phyloP scores from a whole-genome alignment of 345 rosid species.

The Turnera subulata region DNA sequence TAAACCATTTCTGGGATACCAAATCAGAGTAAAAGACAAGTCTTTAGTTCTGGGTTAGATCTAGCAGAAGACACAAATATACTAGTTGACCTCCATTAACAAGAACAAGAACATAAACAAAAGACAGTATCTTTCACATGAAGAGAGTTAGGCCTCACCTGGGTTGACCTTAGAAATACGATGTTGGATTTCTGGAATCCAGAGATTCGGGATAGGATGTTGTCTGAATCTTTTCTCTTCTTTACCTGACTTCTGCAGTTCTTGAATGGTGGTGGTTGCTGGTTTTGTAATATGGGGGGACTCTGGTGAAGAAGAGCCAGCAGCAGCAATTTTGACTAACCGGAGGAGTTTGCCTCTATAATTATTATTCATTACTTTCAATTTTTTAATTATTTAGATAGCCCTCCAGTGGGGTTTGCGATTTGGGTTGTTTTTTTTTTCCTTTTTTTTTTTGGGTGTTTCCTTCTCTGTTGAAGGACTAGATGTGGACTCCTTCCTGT shows the following conservation, averaged over 20 bases:
- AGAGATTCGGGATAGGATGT: neutral
- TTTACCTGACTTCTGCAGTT: neutral
- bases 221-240: neutral
- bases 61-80: too few species aligned
- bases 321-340: conserved; percentile 1
- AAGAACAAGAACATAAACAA: neutral
- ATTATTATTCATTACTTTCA: neutral
- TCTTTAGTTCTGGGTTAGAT: too few species aligned
- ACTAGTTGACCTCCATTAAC: too few species aligned
- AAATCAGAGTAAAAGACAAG: conserved; percentile 25
- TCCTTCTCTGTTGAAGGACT: too few species aligned
- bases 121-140: neutral
- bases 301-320: neutral
- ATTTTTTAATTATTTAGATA: too few species aligned
- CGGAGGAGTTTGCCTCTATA: neutral
- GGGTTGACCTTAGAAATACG: neutral
- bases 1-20: conserved; percentile 39
- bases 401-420: neutral
- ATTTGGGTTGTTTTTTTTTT: too few species aligned
- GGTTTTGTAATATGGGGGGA: neutral
- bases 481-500: neutral
- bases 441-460: too few species aligned
- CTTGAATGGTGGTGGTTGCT: neutral
- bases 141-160: conserved; percentile 4
- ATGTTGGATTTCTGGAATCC: neutral